Conservation (phyloP, 1,284 basidiomycete species). For the Trametes sp. region DNA sequence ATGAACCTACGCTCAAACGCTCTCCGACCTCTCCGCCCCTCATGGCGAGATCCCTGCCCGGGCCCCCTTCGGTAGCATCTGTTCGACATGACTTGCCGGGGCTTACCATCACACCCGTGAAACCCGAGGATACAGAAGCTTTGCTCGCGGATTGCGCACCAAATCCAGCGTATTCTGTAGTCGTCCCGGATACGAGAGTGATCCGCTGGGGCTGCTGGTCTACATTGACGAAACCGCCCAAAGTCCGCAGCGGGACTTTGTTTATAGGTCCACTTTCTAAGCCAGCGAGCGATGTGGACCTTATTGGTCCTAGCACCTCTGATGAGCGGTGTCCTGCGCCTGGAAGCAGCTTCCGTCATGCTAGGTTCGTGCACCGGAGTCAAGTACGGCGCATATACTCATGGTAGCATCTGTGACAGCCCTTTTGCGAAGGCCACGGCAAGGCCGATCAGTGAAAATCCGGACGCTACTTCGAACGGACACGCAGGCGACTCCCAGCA, state of each 20-base stretch:
- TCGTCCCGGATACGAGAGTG: too few relatives aligned
- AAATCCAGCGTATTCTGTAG: neutral
- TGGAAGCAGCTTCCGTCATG: neutral
- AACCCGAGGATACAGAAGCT: neutral
- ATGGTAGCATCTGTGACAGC: neutral
- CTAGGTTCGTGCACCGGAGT: neutral
- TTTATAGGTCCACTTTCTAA: neutral
- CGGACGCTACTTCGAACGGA: neutral
- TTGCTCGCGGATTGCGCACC: neutral
- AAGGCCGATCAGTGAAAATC: neutral
- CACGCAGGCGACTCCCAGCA: neutral
- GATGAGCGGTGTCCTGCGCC: neutral
- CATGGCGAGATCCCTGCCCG: neutral
- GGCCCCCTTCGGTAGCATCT: neutral
- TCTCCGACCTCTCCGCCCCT: neutral
- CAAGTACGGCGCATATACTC: neutral
- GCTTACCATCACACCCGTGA: neutral
- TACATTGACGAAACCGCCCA: neutral
- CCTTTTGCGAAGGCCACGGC: neutral
- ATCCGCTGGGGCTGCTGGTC: constrained; percentile 10
- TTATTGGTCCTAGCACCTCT: neutral
- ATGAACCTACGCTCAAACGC: too few relatives aligned
- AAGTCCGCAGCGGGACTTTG: constrained; percentile 8
- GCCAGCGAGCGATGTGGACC: neutral
- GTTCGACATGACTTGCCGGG: neutral